Percentiles rank a stretch among this genome's conserved stretches.
Evolutionary conservation across 208 protist species (phyloP).

Genomic region (Leishmania gerbilli): DNA sequence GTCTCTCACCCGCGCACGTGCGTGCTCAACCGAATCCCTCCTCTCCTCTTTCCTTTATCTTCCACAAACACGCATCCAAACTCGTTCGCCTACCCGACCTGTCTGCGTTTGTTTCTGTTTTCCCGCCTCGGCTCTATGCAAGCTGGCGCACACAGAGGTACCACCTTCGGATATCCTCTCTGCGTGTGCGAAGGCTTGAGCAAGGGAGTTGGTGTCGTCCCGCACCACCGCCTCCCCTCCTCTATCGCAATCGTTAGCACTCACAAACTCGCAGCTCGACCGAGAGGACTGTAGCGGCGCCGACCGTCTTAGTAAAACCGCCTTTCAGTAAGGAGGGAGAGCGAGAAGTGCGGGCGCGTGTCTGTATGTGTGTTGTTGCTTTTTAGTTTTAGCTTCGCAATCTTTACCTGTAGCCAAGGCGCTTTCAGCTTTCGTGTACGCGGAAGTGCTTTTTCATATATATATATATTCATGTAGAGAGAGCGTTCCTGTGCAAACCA

Average conservation of each 20-base stretch:
- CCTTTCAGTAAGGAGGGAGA: neutral
- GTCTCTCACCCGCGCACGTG: neutral
- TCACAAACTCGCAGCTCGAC: neutral
- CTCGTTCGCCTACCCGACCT: neutral
- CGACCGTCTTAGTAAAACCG: neutral
- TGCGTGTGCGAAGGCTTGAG: neutral
- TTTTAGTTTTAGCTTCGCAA: neutral
- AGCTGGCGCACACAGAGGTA: neutral
- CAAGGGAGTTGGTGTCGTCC: neutral
- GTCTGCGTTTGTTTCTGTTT: neutral
- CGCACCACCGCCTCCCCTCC: neutral
- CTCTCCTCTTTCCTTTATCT: neutral
- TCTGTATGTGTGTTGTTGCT: neutral
- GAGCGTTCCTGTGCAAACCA: neutral
- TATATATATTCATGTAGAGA: too few relatives aligned
- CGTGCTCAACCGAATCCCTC: neutral
- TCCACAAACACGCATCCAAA: neutral
- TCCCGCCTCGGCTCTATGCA: neutral
- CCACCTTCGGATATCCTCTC: conserved; percentile 1
- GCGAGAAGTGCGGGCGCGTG: neutral
- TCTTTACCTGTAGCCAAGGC: neutral
- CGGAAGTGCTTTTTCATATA: neutral
- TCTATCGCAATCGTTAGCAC: neutral
- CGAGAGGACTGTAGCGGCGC: neutral
- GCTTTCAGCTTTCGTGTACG: neutral